Percentiles rank a stretch among this genome's conserved stretches.
These are phyloP conservation scores for Nothophytophthora sp. DNA, from an alignment of 352 stramenopile genomes.

Conservation along the genomic window DNA sequence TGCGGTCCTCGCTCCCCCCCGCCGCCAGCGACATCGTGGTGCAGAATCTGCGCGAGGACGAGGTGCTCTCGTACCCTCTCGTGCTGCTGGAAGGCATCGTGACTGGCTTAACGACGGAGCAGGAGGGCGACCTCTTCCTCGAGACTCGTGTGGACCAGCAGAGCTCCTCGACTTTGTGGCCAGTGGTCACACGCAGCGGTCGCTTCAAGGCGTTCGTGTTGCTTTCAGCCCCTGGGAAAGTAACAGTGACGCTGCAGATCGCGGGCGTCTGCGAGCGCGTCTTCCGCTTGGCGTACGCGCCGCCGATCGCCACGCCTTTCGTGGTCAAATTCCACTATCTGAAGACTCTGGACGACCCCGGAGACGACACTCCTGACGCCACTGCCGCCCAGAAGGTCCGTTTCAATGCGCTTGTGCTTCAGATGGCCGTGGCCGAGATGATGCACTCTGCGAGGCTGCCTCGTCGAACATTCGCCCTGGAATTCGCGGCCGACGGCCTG, in stretches of 20 bases:
- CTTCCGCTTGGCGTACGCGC: conserved; percentile 29
- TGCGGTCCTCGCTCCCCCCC: too few relatives aligned
- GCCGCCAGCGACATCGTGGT: too few relatives aligned
- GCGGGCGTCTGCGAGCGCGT: conserved; percentile 2
- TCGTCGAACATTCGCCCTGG: conserved; percentile 36
- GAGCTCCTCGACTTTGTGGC: too few relatives aligned
- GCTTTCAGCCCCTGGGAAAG: conserved; percentile 31
- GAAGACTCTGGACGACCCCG: conserved; percentile 25
- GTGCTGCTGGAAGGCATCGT: too few relatives aligned
- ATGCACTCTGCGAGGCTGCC: conserved; percentile 27
- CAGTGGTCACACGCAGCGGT: conserved; percentile 24
- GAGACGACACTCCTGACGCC: conserved; percentile 40
- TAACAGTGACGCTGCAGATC: conserved; percentile 13
- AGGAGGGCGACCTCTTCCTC: too few relatives aligned
- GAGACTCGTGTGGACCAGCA: too few relatives aligned
- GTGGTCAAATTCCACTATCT: conserved; percentile 58
- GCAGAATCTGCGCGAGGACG: too few relatives aligned
- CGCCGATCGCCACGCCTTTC: conserved; percentile 12
- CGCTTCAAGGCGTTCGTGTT: conserved; percentile 50
- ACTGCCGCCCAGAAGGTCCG: conserved; percentile 34
- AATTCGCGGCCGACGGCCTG: conserved; percentile 38
- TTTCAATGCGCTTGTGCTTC: conserved; percentile 43
- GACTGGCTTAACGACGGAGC: too few relatives aligned
- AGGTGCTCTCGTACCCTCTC: too few relatives aligned
- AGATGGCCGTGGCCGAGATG: conserved; percentile 42